Base-by-base conservation (phyloP, 345 rosid genomes). In the Barbarea vulgaris region DNA sequence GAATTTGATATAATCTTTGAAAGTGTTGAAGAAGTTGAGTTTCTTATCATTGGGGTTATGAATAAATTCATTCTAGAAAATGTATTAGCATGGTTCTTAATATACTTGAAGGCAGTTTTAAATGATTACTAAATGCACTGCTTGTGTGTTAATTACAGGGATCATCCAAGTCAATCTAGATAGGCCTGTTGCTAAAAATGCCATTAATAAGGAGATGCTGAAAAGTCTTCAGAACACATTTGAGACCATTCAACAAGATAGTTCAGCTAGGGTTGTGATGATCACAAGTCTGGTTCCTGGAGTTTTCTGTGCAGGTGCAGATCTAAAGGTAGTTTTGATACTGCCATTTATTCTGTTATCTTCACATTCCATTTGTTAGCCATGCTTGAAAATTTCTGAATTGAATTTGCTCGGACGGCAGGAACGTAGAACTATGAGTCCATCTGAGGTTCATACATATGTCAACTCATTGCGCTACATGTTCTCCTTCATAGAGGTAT, bases 221-320 rank as follows among this genome's bases (percentile, higher is more conserved):
- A 86, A 84, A 76, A 87, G 93, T 34, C 82, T 94, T 9, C 84
- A 81, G 69, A 79, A 79, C 69, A n/a, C 79, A 10, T 85, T 94
- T 58, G 96, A 90, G 74, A 69, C 74, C 25, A 83, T 94, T 44
- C 72, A 66, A 3, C 59, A 67, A 31, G 97, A 94, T 79, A 73
- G 74, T 42, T 81, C 89, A 0, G 93, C 88, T 41, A 87, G 80
- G 27, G 95, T 94, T 72, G 90, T 86, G 39, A 57, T 91, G 88
- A 82, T 91, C 30, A 75, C 70, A 67, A 94, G 98, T 68, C 79
- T 86, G 25, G 92, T 90, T 77, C 96, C 97, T 5, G 85, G 84
- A 28, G 86, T 81, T 51, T 94, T 94, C 79, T 94, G 97, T 51
- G 96, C 97, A 27, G 98, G 98, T 15, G 98, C 97, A 70, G 97